Evolutionary conservation across 1,284 basidiomycete genomes (phyloP).

Genomic region (Trichosporon coremiiforme): DNA sequence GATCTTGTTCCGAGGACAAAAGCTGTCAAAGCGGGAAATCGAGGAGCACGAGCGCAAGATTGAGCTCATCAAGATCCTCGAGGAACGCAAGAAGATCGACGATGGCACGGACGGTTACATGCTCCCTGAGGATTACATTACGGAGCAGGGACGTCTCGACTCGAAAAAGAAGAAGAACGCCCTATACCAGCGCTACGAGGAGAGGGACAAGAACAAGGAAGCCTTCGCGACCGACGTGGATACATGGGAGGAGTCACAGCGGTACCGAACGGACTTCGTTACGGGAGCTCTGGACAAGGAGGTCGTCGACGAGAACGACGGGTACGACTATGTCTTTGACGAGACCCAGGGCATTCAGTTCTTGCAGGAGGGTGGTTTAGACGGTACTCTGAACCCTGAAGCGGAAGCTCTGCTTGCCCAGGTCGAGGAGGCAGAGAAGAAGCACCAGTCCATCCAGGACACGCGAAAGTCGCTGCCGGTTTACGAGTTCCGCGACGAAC

Average conservation of each 20-base stretch:
- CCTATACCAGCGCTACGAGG: constrained; percentile 91
- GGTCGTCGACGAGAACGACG: constrained; percentile 68
- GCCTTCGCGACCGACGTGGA: constrained; percentile 95
- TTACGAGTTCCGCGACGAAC: constrained; percentile 78
- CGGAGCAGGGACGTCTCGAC: constrained; percentile 98
- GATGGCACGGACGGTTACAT: constrained; percentile 93
- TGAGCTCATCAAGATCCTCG: constrained; percentile 85
- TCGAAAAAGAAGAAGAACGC: constrained; percentile 93
- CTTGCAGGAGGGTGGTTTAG: constrained; percentile 78
- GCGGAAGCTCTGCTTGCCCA: constrained; percentile 83
- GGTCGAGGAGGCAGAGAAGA: constrained; percentile 87
- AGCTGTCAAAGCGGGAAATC: constrained; percentile 79
- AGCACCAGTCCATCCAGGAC: constrained; percentile 84
- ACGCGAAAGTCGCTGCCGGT: constrained; percentile 90
- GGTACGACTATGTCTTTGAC: constrained; percentile 97
- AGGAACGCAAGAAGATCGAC: constrained; percentile 89
- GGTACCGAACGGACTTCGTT: constrained; percentile 82
- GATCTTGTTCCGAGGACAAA: constrained; percentile 76
- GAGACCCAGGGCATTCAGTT: constrained; percentile 96
- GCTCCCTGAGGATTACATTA: constrained; percentile 95
- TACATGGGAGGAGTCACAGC: constrained; percentile 92
- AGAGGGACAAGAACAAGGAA: constrained; percentile 72
- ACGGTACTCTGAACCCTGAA: constrained; percentile 78
- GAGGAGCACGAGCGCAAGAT: constrained; percentile 87
- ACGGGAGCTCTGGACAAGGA: constrained; percentile 86